Percentiles rank a stretch among this genome's conserved stretches.
These are phyloP conservation scores for Corynascus novoguineensis DNA, from an alignment of 495 filamentous ascomycete genomes.

Conservation along the genomic window DNA sequence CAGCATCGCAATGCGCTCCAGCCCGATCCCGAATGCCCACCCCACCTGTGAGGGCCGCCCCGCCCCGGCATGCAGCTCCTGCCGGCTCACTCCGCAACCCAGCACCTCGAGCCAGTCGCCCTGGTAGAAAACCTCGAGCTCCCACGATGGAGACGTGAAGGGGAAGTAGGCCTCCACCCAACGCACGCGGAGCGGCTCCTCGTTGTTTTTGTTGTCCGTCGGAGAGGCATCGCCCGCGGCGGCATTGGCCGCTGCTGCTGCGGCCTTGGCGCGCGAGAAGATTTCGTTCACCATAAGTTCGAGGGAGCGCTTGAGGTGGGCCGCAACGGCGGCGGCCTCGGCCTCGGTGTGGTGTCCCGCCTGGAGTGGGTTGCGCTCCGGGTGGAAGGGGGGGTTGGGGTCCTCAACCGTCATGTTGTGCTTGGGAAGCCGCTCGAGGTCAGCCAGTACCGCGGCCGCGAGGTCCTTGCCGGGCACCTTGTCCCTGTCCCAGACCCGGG, in stretches of 20 bases:
- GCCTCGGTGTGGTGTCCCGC: slow-evolving; percentile 58
- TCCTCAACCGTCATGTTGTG: slow-evolving; percentile 77
- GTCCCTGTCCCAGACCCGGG: slow-evolving; percentile 76
- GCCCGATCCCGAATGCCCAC: slow-evolving; percentile 92
- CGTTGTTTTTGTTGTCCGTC: slow-evolving; percentile 27
- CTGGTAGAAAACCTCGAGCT: slow-evolving; percentile 92
- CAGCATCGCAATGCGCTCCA: slow-evolving; percentile 94
- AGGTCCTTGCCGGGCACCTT: slow-evolving; percentile 54
- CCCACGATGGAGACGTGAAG: slow-evolving; percentile 92
- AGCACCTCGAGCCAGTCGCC: slow-evolving; percentile 93
- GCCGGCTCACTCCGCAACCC: slow-evolving; percentile 85
- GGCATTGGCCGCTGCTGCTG: slow-evolving; percentile 41
- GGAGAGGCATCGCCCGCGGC: slow-evolving; percentile 22
- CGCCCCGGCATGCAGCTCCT: slow-evolving; percentile 70
- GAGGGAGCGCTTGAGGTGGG: slow-evolving; percentile 83
- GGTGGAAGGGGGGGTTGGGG: slow-evolving; percentile 71
- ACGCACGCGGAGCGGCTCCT: slow-evolving; percentile 71
- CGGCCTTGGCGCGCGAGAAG: slow-evolving; percentile 70
- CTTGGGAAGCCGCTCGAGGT: slow-evolving; percentile 61
- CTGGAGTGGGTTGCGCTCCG: slow-evolving; percentile 81
- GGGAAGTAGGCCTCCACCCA: slow-evolving; percentile 98
- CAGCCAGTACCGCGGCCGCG: slow-evolving; percentile 56
- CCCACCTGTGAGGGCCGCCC: slow-evolving; percentile 70
- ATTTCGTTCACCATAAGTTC: slow-evolving; percentile 86
- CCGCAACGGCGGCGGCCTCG: slow-evolving; percentile 76